A percentile compares a stretch with the other conserved stretches of the same genome.
Evolutionary conservation across 2,329 filamentous ascomycete species (phyloP).

Genomic region (Torrubiella hemipterigena): DNA sequence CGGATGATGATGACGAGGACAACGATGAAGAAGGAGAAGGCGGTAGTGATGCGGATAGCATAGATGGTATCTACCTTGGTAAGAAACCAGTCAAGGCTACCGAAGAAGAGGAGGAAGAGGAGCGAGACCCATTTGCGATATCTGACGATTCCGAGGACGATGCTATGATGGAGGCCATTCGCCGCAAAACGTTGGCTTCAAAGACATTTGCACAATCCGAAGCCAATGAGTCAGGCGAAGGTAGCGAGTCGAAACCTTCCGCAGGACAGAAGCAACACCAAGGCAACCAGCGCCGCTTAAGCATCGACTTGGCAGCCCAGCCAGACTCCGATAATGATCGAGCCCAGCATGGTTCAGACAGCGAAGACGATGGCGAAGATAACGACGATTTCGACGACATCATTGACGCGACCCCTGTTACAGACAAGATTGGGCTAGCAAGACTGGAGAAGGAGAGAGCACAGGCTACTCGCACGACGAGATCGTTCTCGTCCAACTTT

Average conservation of each 20-base stretch:
- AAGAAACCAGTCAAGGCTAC: constrained; percentile 29
- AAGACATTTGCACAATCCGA: constrained; percentile 59
- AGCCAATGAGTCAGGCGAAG: too few relatives aligned
- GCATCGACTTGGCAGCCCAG: constrained; percentile 56
- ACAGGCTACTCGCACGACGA: constrained; percentile 32
- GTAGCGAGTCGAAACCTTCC: too few relatives aligned
- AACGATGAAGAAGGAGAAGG: constrained; percentile 35
- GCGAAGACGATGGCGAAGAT: constrained; percentile 35
- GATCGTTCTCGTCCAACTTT: constrained; percentile 37
- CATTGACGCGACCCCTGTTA: constrained; percentile 81
- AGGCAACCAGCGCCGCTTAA: too few relatives aligned
- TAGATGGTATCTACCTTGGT: constrained; percentile 50
- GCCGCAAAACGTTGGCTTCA: constrained; percentile 79
- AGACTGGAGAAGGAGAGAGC: constrained; percentile 45
- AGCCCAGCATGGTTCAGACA: too few relatives aligned
- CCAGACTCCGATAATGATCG: constrained; percentile 58
- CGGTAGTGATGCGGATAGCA: constrained; percentile 29
- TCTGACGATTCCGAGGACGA: constrained; percentile 75
- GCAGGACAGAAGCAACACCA: too few relatives aligned
- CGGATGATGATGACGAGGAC: constrained; percentile 36
- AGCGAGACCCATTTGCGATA: constrained; percentile 59
- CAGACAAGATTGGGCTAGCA: constrained; percentile 63
- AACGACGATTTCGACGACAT: constrained; percentile 86
- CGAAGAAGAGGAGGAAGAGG: constrained; percentile 31
- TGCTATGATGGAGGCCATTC: constrained; percentile 79